Percentiles rank a stretch among this genome's conserved stretches.
Conservation (phyloP, 1,139 yeast species). For the Torulaspora pretoriensis region DNA sequence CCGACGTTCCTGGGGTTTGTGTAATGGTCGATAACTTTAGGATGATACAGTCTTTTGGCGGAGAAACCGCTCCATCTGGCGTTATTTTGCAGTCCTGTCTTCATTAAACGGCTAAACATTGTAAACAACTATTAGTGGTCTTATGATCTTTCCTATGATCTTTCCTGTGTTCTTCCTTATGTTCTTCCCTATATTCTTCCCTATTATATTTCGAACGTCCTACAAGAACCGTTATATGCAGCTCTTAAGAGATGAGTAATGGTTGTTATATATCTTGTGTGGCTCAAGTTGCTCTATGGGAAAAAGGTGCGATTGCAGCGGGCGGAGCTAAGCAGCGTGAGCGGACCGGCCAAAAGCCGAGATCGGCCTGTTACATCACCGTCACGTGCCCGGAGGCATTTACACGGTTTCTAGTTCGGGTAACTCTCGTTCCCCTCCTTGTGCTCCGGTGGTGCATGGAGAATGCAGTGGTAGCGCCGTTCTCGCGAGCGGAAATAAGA, state of each 20-base stretch:
- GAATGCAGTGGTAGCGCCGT: too few species aligned
- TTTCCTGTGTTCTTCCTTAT: too few species aligned
- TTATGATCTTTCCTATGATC: too few species aligned
- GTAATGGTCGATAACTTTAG: constrained; percentile 85
- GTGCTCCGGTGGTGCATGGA: too few species aligned
- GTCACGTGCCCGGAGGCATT: too few species aligned
- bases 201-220: too few species aligned
- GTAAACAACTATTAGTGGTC: not conserved
- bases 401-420: too few species aligned
- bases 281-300: constrained; percentile 1
- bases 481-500: too few species aligned
- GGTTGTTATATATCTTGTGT: not conserved
- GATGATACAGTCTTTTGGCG: constrained; percentile 48
- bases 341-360: not conserved
- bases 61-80: constrained; percentile 1
- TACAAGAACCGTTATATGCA: too few species aligned
- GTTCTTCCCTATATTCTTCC: too few species aligned
- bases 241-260: not conserved
- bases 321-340: constrained; percentile 2
- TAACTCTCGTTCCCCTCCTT: too few species aligned
- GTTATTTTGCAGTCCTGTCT: not conserved
- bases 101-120: constrained; percentile 3
- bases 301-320: not conserved
- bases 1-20: constrained; percentile 97
- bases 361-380: not conserved